These are phyloP conservation scores for Botrytis byssoidea DNA, from an alignment of 2,329 filamentous ascomycete genomes.

Conservation along the genomic window DNA sequence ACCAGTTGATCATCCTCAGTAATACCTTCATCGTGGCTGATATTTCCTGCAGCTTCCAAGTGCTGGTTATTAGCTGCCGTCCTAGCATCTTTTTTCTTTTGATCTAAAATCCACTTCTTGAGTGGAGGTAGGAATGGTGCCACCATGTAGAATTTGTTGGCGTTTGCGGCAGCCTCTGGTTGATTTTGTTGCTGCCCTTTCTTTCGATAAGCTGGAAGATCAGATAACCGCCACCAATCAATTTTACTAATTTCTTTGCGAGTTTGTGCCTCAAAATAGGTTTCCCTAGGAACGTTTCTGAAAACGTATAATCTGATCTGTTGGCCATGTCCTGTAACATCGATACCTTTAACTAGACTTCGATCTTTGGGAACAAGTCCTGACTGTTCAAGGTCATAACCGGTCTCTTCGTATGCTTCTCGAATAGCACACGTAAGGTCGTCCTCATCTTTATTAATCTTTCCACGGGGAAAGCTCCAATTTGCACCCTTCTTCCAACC, in stretches of 20 bases:
- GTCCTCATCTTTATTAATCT: conserved; percentile 96
- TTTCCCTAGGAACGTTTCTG: conserved; percentile 81
- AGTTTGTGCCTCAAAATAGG: conserved; percentile 83
- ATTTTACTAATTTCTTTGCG: conserved; percentile 98
- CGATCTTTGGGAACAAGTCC: conserved; percentile 72
- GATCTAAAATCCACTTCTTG: conserved; percentile 86
- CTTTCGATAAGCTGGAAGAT: conserved; percentile 78
- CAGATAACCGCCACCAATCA: conserved; percentile 86
- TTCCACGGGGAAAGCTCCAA: conserved; percentile 95
- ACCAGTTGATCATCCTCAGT: conserved; percentile 58
- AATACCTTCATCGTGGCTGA: conserved; percentile 54
- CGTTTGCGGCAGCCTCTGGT: conserved; percentile 55
- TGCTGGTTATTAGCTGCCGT: conserved; percentile 45
- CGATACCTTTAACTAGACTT: conserved; percentile 72
- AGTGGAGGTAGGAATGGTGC: conserved; percentile 84
- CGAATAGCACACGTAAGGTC: conserved; percentile 91
- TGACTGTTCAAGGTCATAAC: conserved; percentile 74
- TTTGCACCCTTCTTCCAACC: conserved; percentile 96
- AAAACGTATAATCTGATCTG: conserved; percentile 93
- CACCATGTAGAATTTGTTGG: conserved; percentile 96
- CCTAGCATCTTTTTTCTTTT: conserved; percentile 69
- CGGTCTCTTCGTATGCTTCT: conserved; percentile 95
- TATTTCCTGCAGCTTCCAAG: conserved; percentile 42
- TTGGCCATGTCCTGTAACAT: conserved; percentile 87
- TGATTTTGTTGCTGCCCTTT: conserved; percentile 56